A percentile compares a stretch with the other conserved stretches of the same genome.
phyloP scores from a whole-genome alignment of 495 filamentous ascomycete species.

The Chlorociboria aeruginascens region DNA sequence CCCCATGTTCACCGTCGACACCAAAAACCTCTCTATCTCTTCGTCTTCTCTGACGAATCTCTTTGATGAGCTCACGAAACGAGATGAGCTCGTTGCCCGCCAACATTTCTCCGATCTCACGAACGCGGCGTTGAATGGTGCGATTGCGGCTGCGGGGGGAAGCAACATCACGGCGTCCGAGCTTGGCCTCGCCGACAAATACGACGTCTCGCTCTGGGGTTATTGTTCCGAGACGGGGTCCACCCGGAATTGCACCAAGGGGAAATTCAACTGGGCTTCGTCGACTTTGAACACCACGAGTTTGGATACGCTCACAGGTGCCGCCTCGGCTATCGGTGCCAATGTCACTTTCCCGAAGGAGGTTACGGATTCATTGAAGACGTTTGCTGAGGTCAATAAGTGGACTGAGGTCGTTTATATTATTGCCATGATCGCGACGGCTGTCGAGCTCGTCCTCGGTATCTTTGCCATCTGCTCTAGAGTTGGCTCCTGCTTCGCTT shows the following conservation, averaged over 20 bases:
- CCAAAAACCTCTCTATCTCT: slow-evolving; percentile 31
- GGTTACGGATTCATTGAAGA: slow-evolving; percentile 50
- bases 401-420: slow-evolving; percentile 59
- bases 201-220: slow-evolving; percentile 74
- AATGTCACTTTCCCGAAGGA: slow-evolving; percentile 46
- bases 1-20: slow-evolving; percentile 63
- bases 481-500: slow-evolving; percentile 35
- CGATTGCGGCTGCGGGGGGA: not conserved
- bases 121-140: not conserved
- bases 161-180: slow-evolving; percentile 37
- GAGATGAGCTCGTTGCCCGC: not conserved
- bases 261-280: slow-evolving; percentile 69
- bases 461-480: slow-evolving; percentile 51
- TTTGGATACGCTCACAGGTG: slow-evolving; percentile 26
- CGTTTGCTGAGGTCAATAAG: slow-evolving; percentile 59
- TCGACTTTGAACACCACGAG: slow-evolving; percentile 42
- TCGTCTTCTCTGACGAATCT: slow-evolving; percentile 14
- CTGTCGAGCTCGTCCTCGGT: slow-evolving; percentile 67
- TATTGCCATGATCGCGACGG: slow-evolving; percentile 47
- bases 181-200: slow-evolving; percentile 58
- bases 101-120: slow-evolving; percentile 3
- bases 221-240: slow-evolving; percentile 57
- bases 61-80: slow-evolving; percentile 4
- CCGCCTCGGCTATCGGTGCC: slow-evolving; percentile 21
- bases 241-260: slow-evolving; percentile 36